These are phyloP conservation scores for Karstenula rhodostoma DNA, from an alignment of 2,329 filamentous ascomycete species.

Conservation along the genomic window DNA sequence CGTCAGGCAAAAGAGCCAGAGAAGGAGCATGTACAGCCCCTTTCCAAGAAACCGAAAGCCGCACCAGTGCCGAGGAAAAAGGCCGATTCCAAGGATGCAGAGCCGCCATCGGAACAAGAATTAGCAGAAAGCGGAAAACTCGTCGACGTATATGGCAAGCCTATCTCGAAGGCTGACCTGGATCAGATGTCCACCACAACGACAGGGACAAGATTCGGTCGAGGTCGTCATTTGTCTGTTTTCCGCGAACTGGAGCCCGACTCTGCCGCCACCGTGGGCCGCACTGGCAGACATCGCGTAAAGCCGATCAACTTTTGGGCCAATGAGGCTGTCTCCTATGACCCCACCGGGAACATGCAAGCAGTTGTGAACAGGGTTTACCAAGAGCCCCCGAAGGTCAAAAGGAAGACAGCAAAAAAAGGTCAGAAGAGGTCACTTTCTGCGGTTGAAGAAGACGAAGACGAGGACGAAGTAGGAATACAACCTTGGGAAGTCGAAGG, in stretches of 20 bases:
- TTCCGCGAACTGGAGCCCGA: slow-evolving; percentile 45
- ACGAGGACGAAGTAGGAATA: slow-evolving; percentile 63
- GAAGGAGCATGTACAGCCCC: slow-evolving; percentile 25
- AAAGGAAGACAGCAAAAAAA: slow-evolving; percentile 41
- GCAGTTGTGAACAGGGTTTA: slow-evolving; percentile 80
- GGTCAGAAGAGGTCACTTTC: slow-evolving; percentile 37
- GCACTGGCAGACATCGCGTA: slow-evolving; percentile 80
- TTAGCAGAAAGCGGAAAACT: slow-evolving; percentile 38
- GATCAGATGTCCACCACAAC: slow-evolving; percentile 45
- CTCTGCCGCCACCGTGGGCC: slow-evolving; percentile 45
- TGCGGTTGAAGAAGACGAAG: slow-evolving; percentile 61
- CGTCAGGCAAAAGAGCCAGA: slow-evolving; percentile 14
- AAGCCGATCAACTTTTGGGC: slow-evolving; percentile 86
- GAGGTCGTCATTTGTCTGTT: slow-evolving; percentile 46
- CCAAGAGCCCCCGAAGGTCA: slow-evolving; percentile 50
- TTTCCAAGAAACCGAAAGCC: slow-evolving; percentile 41
- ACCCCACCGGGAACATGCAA: slow-evolving; percentile 73
- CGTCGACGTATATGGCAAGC: slow-evolving; percentile 42
- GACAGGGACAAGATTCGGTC: slow-evolving; percentile 40
- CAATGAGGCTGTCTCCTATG: slow-evolving; percentile 79
- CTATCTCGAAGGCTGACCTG: slow-evolving; percentile 42
- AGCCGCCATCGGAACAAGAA: slow-evolving; percentile 20
- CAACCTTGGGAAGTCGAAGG: slow-evolving; percentile 76
- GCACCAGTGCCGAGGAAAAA: slow-evolving; percentile 36
- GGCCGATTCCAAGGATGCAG: slow-evolving; percentile 22